Base-by-base conservation (phyloP, 345 rosid species). In the Eucalyptus polybractea region DNA sequence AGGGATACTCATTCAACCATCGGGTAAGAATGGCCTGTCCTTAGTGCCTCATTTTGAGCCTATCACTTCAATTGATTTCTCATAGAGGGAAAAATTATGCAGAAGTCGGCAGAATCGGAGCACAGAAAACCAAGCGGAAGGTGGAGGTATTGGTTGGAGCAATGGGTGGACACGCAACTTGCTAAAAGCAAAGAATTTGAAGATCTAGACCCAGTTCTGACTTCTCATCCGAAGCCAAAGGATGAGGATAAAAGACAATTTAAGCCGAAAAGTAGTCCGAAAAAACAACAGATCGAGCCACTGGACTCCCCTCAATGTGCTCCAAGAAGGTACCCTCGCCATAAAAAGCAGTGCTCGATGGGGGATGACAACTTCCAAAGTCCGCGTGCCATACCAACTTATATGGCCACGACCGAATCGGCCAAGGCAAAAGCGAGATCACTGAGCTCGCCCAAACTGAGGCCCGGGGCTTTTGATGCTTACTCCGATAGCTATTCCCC, bases 361-460 rank as follows among this genome's bases (percentile, higher is more conserved):
- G 96, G 95, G 67, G 97, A 96, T 21, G 99, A 97, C 80, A 95
- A 93, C 7, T 93, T 90, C 88, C 65, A 94, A 8, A 87, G 91
- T 40, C 91, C 95, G 42, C 95, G 90, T 53, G 60, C 86, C 17
- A 60, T 94, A 29, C 99, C 98, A 87, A 93, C 99, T 69, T 97
- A 97, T 90, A 97, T 97, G 99, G 96, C 98, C 83, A 94, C 98
- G 87, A 97, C 99, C 22, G 95, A 95, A 92, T 96, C 99, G 11
- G 99, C 99, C 56, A 95, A 92, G 92, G 99, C 97, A 80, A 97
- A 96, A 90, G 90, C 94, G 87, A 96, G 98, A 92, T 95, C 99
- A 44, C 44, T 92, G 72, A 96, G 97, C 92, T 93, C 99, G 8
- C 99, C 97, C 5, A 96, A 93, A 92, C 86, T 93, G 50, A 94